These are phyloP conservation scores for Coniochaeta prunicola DNA, from an alignment of 2,329 filamentous ascomycete species.

Conservation along the genomic window DNA sequence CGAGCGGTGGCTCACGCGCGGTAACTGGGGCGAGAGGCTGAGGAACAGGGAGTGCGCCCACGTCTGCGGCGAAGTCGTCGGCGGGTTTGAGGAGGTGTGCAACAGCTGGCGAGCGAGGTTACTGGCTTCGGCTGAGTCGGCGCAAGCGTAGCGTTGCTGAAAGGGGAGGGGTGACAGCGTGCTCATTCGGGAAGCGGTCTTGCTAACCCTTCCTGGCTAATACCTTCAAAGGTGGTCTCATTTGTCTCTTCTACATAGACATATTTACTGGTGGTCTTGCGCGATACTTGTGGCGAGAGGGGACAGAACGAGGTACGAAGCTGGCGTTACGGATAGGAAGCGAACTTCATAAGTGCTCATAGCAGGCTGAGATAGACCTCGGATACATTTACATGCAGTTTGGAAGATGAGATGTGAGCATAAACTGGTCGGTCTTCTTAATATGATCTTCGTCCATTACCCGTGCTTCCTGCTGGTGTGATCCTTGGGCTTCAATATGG, in stretches of 20 bases:
- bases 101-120: conserved; percentile 74
- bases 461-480: too few species aligned
- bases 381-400: too few species aligned
- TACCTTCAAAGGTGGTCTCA: background rate
- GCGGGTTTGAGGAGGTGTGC: conserved; percentile 87
- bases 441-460: too few species aligned
- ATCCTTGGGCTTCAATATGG: too few species aligned
- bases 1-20: conserved; percentile 70
- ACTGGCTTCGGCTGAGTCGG: conserved; percentile 51
- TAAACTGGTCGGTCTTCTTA: too few species aligned
- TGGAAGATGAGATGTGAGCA: too few species aligned
- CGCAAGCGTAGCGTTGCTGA: conserved; percentile 8
- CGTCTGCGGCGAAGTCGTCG: conserved; percentile 81
- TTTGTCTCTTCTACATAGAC: background rate
- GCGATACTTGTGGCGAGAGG: background rate
- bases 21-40: conserved; percentile 76
- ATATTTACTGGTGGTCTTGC: background rate
- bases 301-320: background rate
- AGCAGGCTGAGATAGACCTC: background rate
- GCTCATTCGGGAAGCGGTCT: too few species aligned
- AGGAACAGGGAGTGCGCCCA: conserved; percentile 71
- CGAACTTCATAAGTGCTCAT: background rate
- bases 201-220: conserved; percentile 3
- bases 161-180: background rate
- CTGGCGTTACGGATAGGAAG: background rate